Evolutionary conservation across 192 early-diverging fungal species (phyloP).

Genomic region (Spizellomyces sp.): DNA sequence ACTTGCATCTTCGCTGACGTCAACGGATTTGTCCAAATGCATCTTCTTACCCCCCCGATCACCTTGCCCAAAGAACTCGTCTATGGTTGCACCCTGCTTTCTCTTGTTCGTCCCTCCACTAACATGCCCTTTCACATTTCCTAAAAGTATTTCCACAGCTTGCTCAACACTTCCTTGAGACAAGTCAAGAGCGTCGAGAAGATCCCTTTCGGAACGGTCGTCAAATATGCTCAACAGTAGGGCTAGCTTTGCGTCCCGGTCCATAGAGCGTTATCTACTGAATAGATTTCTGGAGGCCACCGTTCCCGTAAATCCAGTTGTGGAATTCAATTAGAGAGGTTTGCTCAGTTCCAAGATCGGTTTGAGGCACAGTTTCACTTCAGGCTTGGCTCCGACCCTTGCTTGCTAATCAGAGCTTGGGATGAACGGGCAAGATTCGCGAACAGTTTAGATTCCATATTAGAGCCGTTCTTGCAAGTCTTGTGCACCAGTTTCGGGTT

Average conservation of each 20-base stretch:
- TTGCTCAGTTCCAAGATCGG: too few species aligned
- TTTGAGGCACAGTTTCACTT: too few species aligned
- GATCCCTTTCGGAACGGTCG: neutral
- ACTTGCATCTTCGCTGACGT: neutral
- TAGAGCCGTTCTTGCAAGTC: too few species aligned
- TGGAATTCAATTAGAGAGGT: too few species aligned
- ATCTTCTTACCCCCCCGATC: neutral
- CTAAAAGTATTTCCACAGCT: conserved; percentile 1
- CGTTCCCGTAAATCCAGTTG: too few species aligned
- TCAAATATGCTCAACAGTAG: conserved; percentile 15
- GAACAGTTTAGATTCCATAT: too few species aligned
- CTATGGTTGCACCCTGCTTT: neutral
- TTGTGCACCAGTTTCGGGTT: too few species aligned
- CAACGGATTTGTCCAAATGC: neutral
- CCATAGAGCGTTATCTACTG: neutral
- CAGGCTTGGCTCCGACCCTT: too few species aligned
- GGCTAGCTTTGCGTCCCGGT: neutral
- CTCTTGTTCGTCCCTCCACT: neutral
- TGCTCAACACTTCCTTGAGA: neutral
- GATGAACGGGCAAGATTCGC: too few species aligned
- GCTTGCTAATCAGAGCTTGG: too few species aligned
- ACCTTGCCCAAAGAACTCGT: neutral
- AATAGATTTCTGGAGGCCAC: too few species aligned
- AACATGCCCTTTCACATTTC: neutral
- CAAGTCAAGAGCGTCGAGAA: neutral